Conservation (phyloP, 495 filamentous ascomycete genomes). For the Elasticomyces elasticus region DNA sequence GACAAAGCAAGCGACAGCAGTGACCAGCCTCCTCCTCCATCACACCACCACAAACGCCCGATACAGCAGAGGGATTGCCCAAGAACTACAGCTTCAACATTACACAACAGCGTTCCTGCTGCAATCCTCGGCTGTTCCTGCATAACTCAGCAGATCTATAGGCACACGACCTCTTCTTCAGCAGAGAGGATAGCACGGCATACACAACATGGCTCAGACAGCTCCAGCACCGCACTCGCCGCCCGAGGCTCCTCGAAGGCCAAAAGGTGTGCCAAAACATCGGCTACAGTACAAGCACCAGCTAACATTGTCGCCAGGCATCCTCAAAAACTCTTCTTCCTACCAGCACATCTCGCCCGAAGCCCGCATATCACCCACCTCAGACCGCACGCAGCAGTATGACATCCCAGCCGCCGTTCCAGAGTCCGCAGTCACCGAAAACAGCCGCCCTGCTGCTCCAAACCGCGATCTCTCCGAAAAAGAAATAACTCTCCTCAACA, state of each 20-base stretch:
- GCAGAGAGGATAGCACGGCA: too few relatives aligned
- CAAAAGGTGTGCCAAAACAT: slow-evolving; percentile 53
- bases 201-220: slow-evolving; percentile 29
- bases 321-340: slow-evolving; percentile 75
- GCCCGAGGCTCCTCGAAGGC: slow-evolving; percentile 45
- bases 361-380: slow-evolving; percentile 29
- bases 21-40: too few relatives aligned
- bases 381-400: slow-evolving; percentile 14
- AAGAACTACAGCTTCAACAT: too few relatives aligned
- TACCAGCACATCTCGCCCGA: slow-evolving; percentile 49
- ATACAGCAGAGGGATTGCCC: too few relatives aligned
- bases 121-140: too few relatives aligned
- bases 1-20: too few relatives aligned
- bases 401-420: slow-evolving; percentile 19
- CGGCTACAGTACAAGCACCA: background rate
- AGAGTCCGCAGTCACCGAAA: slow-evolving; percentile 20
- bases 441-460: slow-evolving; percentile 23
- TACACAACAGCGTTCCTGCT: too few relatives aligned
- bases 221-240: slow-evolving; percentile 26
- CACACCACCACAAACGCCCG: too few relatives aligned
- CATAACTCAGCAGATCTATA: too few relatives aligned
- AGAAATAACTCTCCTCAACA: slow-evolving; percentile 87
- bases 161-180: too few relatives aligned
- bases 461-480: slow-evolving; percentile 53
- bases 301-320: slow-evolving; percentile 46